Evolutionary conservation across 1,139 yeast genomes (phyloP).

Genomic region (Geotrichum citri-aurantii): DNA sequence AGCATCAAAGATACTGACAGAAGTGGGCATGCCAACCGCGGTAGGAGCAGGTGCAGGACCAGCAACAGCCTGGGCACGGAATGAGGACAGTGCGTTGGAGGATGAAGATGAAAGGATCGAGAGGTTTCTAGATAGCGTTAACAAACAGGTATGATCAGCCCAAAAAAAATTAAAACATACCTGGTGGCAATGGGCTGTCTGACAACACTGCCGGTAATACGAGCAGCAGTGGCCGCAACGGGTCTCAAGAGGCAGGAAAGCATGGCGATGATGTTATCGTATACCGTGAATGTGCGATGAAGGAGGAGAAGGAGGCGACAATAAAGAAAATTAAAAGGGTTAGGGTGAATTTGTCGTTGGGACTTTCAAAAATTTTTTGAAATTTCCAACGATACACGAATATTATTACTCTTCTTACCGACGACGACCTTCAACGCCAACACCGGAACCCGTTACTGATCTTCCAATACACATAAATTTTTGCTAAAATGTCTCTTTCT

Average conservation of each 20-base stretch:
- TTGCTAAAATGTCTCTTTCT: neutral
- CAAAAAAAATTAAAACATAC: neutral
- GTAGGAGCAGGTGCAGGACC: constrained; percentile 17
- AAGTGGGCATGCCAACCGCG: constrained; percentile 15
- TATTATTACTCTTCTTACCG: neutral
- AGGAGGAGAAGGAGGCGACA: neutral
- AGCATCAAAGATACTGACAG: constrained; percentile 35
- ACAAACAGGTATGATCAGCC: neutral
- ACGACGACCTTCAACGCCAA: neutral
- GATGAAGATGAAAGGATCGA: constrained; percentile 22
- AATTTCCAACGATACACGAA: neutral
- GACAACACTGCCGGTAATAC: neutral
- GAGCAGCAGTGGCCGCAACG: neutral
- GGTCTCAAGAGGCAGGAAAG: neutral
- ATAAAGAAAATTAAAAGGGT: neutral
- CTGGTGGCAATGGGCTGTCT: neutral
- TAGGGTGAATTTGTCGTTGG: neutral
- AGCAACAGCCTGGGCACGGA: constrained; percentile 17
- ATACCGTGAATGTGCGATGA: neutral
- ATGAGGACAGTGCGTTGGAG: constrained; percentile 20
- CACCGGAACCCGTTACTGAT: neutral
- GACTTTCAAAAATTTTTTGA: neutral
- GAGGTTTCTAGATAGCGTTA: constrained; percentile 4
- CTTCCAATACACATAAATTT: neutral
- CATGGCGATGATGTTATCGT: neutral